Conservation (phyloP, 805 yeast genomes). For the Diddensiella transvaalensis region DNA sequence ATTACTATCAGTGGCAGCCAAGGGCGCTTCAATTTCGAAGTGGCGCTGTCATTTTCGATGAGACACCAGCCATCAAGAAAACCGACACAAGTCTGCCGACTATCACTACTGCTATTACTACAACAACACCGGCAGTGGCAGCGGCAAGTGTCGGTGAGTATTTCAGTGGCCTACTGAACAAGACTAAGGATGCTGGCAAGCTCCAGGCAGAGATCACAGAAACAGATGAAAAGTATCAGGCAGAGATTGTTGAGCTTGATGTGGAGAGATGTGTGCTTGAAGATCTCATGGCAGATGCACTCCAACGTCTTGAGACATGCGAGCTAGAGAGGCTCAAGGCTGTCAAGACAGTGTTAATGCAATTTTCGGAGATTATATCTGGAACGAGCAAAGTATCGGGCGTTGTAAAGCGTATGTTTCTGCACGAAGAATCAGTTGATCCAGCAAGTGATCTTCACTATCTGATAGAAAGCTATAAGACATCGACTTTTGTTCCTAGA, state of each 20-base stretch:
- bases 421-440: slow-evolving; percentile 48
- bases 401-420: slow-evolving; percentile 13
- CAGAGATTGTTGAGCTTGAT: slow-evolving; percentile 56
- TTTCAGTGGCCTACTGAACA: slow-evolving; percentile 1
- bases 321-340: slow-evolving; percentile 69
- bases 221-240: slow-evolving; percentile 51
- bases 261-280: slow-evolving; percentile 64
- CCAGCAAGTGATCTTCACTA: slow-evolving; percentile 61
- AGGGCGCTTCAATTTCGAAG: slow-evolving; percentile 38
- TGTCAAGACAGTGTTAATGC: slow-evolving; percentile 59
- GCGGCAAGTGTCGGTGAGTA: background rate
- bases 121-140: slow-evolving; percentile 2
- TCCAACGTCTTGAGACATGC: slow-evolving; percentile 67
- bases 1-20: slow-evolving; percentile 74
- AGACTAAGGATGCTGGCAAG: slow-evolving; percentile 8
- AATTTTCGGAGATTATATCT: slow-evolving; percentile 54
- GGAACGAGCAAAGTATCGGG: slow-evolving; percentile 32
- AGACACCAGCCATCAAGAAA: background rate
- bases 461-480: slow-evolving; percentile 56
- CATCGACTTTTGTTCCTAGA: slow-evolving; percentile 70
- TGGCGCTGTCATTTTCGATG: slow-evolving; percentile 14
- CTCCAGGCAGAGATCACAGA: slow-evolving; percentile 43
- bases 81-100: background rate
- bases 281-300: slow-evolving; percentile 59
- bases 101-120: background rate